phyloP scores from a whole-genome alignment of 495 filamentous ascomycete species.

The Cercophora newfieldiana region DNA sequence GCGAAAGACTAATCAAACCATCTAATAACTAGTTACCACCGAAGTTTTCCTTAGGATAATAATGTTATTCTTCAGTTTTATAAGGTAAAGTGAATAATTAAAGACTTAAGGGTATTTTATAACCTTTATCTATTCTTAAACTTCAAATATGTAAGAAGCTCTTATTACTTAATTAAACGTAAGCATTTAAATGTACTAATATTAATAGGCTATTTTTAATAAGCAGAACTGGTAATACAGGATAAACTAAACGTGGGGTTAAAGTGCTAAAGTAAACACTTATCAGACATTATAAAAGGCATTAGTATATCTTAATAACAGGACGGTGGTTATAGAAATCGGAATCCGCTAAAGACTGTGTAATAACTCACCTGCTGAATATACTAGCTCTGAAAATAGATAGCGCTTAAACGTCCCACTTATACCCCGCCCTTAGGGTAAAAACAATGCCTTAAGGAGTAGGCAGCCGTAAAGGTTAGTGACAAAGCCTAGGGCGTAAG shows the following conservation, averaged over 20 bases:
- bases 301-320: no score
- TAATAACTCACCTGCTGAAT: slow-evolving; percentile 66
- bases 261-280: slow-evolving; percentile 71
- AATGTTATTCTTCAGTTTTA: slow-evolving; percentile 71
- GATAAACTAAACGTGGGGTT: slow-evolving; percentile 70
- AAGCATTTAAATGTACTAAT: slow-evolving; percentile 67
- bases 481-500: no score
- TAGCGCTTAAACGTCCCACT: slow-evolving; percentile 66
- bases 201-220: slow-evolving; percentile 69
- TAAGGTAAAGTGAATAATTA: slow-evolving; percentile 80
- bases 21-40: slow-evolving; percentile 68
- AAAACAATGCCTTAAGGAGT: slow-evolving; percentile 49
- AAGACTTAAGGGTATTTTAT: slow-evolving; percentile 71
- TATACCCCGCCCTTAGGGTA: slow-evolving; percentile 62
- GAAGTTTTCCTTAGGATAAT: slow-evolving; percentile 76
- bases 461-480: no score
- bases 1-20: slow-evolving; percentile 71
- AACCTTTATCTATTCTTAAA: slow-evolving; percentile 74
- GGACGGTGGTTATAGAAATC: no score
- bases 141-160: no score
- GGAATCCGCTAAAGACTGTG: no score
- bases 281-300: no score
- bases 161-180: no score
- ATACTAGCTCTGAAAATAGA: slow-evolving; percentile 66
- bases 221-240: slow-evolving; percentile 69